A percentile compares a stretch with the other conserved stretches of the same genome.
Conservation (phyloP, 228 moss, liverwort and hornwort species). For the Sphagnum fallax region DNA sequence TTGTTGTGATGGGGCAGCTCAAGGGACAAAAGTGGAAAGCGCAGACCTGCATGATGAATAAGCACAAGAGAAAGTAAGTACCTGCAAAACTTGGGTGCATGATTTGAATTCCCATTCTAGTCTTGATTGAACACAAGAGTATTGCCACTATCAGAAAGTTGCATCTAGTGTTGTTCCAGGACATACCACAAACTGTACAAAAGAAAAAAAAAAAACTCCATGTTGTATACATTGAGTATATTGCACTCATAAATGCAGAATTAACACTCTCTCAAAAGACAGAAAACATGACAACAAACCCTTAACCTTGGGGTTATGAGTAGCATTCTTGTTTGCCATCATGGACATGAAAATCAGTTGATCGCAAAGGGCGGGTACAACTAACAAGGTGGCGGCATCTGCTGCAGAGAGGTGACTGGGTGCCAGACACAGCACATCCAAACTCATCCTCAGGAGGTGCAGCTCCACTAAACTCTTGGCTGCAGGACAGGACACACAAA, state of each 20-base stretch:
- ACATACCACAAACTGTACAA: too few species aligned
- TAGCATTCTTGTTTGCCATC: slow-evolving; percentile 54
- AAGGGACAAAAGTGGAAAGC: slow-evolving; percentile 76
- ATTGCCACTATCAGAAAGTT: background rate
- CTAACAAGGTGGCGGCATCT: slow-evolving; percentile 53
- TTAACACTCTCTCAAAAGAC: too few species aligned
- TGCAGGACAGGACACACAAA: slow-evolving; percentile 31
- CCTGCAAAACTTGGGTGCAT: too few species aligned
- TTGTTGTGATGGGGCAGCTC: slow-evolving; percentile 65
- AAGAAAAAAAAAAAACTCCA: too few species aligned
- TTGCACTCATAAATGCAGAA: too few species aligned
- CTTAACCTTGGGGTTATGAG: slow-evolving; percentile 54
- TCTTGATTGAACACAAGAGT: background rate
- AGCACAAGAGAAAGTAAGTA: background rate
- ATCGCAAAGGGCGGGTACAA: slow-evolving; percentile 72
- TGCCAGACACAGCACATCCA: slow-evolving; percentile 85
- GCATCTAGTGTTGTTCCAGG: background rate
- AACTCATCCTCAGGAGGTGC: slow-evolving; percentile 75
- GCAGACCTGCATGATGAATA: slow-evolving; percentile 37
- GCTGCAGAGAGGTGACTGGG: slow-evolving; percentile 49
- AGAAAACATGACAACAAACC: too few species aligned
- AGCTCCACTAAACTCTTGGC: slow-evolving; percentile 53
- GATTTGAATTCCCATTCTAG: background rate
- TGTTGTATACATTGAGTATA: too few species aligned
- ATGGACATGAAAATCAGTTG: slow-evolving; percentile 71